These are phyloP conservation scores for Arthrobotrys conoides DNA, from an alignment of 2,329 filamentous ascomycete species.

Conservation along the genomic window DNA sequence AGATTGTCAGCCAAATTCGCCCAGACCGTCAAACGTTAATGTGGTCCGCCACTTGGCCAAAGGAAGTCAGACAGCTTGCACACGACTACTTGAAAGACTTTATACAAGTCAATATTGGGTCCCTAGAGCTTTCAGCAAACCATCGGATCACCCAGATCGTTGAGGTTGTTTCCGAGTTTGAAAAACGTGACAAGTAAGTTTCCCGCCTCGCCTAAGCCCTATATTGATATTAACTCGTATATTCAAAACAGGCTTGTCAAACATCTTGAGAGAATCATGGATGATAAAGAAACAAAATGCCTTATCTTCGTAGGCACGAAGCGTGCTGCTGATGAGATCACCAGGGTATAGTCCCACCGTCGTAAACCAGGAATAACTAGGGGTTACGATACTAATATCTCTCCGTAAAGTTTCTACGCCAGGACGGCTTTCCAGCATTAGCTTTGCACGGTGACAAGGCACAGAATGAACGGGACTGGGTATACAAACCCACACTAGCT, in stretches of 20 bases:
- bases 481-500: slow-evolving; percentile 4
- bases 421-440: slow-evolving; percentile 89
- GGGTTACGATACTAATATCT: slow-evolving; percentile 77
- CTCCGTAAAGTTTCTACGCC: slow-evolving; percentile 62
- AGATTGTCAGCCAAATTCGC: slow-evolving; percentile 91
- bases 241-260: slow-evolving; percentile 81
- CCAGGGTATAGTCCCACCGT: slow-evolving; percentile 58
- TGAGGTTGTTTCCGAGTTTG: slow-evolving; percentile 88
- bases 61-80: slow-evolving; percentile 91
- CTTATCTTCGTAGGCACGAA: slow-evolving; percentile 96
- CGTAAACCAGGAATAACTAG: background rate
- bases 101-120: slow-evolving; percentile 98
- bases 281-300: slow-evolving; percentile 93
- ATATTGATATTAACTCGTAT: slow-evolving; percentile 71
- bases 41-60: slow-evolving; percentile 96
- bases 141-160: slow-evolving; percentile 97
- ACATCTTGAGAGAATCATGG: slow-evolving; percentile 98
- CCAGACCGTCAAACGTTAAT: slow-evolving; percentile 94
- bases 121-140: slow-evolving; percentile 96
- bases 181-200: slow-evolving; percentile 87
- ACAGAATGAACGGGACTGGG: slow-evolving; percentile 91
- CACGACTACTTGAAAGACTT: slow-evolving; percentile 93
- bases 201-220: slow-evolving; percentile 67
- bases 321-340: slow-evolving; percentile 94
- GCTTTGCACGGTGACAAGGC: slow-evolving; percentile 95